phyloP scores from a whole-genome alignment of 345 rosid species.

The Iberis pinnata region DNA sequence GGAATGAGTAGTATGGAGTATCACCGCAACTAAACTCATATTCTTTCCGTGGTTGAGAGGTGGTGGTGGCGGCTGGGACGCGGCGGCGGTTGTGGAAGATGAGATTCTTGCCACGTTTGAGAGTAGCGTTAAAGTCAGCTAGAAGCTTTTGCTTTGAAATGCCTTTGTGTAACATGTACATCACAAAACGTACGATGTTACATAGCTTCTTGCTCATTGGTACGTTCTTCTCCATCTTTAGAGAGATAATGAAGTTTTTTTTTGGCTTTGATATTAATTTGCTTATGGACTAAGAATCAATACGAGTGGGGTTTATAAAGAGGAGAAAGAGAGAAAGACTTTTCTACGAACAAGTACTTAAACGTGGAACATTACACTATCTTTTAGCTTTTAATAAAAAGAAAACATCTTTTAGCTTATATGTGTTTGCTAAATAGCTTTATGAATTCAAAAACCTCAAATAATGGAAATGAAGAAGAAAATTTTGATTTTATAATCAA shows the following conservation, averaged over 20 bases:
- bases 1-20: conserved; percentile 60
- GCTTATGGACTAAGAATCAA: conserved; percentile 29
- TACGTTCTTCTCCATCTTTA: conserved; percentile 40
- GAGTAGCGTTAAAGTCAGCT: conserved; percentile 60
- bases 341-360: conserved; percentile 18
- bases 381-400: too few relatives aligned
- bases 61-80: conserved; percentile 4
- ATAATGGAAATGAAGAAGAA: conserved; percentile 16
- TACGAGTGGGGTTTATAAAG: conserved; percentile 26
- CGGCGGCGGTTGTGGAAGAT: conserved; percentile 49
- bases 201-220: conserved; percentile 50
- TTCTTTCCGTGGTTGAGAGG: conserved; percentile 25
- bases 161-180: conserved; percentile 69
- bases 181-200: conserved; percentile 50
- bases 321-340: conserved; percentile 18
- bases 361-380: conserved; percentile 27
- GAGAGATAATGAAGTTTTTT: conserved; percentile 12
- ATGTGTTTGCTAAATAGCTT: conserved; percentile 15
- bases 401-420: neutral
- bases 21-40: conserved; percentile 96
- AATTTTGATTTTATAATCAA: conserved; percentile 7
- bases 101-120: conserved; percentile 80
- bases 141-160: conserved; percentile 53
- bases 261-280: conserved; percentile 17
- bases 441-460: neutral